These are phyloP conservation scores for Scalesia atractyloides DNA, from an alignment of 129 eudicot genomes.

Conservation along the genomic window DNA sequence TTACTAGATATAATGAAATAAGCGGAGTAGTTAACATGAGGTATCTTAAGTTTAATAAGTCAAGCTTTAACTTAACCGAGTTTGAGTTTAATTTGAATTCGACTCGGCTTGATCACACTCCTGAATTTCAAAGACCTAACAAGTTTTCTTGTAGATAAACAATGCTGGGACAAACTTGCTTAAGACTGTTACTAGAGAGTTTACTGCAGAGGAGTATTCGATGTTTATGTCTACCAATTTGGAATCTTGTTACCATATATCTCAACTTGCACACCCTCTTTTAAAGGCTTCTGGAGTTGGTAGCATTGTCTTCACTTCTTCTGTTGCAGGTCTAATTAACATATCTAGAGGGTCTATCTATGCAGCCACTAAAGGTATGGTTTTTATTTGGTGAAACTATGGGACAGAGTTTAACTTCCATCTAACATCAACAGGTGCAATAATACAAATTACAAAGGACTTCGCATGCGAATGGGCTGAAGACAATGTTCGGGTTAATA, in stretches of 20 bases:
- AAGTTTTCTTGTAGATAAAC: slow-evolving; percentile 49
- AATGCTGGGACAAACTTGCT: slow-evolving; percentile 72
- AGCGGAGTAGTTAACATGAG: no score
- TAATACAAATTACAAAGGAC: slow-evolving; percentile 76
- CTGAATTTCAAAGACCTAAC: no score
- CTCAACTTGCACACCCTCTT: slow-evolving; percentile 76
- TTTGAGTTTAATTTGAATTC: no score
- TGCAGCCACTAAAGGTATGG: slow-evolving; percentile 71
- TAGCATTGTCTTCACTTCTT: slow-evolving; percentile 70
- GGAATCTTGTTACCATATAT: slow-evolving; percentile 70
- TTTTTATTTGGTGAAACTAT: background rate
- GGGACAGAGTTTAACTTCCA: background rate
- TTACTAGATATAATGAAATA: no score
- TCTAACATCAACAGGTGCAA: slow-evolving; percentile 54
- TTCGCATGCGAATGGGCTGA: slow-evolving; percentile 97
- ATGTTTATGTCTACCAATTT: slow-evolving; percentile 72
- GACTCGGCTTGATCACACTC: no score
- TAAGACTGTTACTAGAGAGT: slow-evolving; percentile 55
- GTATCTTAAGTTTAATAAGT: no score
- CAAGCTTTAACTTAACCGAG: no score
- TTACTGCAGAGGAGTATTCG: slow-evolving; percentile 62
- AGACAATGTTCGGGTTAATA: slow-evolving; percentile 64
- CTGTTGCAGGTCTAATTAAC: slow-evolving; percentile 71
- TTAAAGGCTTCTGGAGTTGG: slow-evolving; percentile 71
- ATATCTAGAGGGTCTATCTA: slow-evolving; percentile 53